phyloP scores from a whole-genome alignment of 257 asterid genomes.

The Plectranthus barbatus region DNA sequence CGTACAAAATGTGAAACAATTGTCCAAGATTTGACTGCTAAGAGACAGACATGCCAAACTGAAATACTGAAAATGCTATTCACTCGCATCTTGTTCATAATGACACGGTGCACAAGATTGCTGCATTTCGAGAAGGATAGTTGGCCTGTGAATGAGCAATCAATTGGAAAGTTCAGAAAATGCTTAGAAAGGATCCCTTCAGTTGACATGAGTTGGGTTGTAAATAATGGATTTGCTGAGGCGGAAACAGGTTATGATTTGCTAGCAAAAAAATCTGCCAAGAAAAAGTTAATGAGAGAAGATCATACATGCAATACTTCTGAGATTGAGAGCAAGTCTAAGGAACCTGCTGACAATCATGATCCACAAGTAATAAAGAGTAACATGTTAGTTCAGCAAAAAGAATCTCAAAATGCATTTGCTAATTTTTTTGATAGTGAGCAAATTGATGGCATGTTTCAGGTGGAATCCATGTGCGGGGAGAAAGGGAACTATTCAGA shows the following conservation, averaged over 20 bases:
- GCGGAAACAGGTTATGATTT: constrained; percentile 25
- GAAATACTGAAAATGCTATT: constrained; percentile 62
- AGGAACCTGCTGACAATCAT: constrained; percentile 29
- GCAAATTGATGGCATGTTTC: constrained; percentile 27
- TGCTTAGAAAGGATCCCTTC: constrained; percentile 83
- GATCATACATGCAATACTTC: constrained; percentile 22
- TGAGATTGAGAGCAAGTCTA: constrained; percentile 27
- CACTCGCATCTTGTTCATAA: constrained; percentile 86
- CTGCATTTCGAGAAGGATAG: constrained; percentile 78
- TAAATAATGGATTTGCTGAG: constrained; percentile 46
- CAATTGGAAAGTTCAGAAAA: constrained; percentile 68
- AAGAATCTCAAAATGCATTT: constrained; percentile 18
- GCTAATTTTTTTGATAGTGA: constrained; percentile 22
- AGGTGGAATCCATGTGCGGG: constrained; percentile 32
- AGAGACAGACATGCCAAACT: constrained; percentile 66
- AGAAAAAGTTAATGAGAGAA: constrained; percentile 28
- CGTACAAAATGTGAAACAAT: constrained; percentile 78
- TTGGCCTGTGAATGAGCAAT: constrained; percentile 68
- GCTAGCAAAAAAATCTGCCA: constrained; percentile 25
- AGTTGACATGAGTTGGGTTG: constrained; percentile 73
- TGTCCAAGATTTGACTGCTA: constrained; percentile 73
- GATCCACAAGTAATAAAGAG: constrained; percentile 21
- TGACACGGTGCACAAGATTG: constrained; percentile 93
- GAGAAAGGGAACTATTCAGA: constrained; percentile 42
- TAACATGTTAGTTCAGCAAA: constrained; percentile 23